Evolutionary conservation across 2,329 filamentous ascomycete species (phyloP), one percentile per base, ranked within the genome.

Genomic region (Gliomastix tumulicola): DNA sequence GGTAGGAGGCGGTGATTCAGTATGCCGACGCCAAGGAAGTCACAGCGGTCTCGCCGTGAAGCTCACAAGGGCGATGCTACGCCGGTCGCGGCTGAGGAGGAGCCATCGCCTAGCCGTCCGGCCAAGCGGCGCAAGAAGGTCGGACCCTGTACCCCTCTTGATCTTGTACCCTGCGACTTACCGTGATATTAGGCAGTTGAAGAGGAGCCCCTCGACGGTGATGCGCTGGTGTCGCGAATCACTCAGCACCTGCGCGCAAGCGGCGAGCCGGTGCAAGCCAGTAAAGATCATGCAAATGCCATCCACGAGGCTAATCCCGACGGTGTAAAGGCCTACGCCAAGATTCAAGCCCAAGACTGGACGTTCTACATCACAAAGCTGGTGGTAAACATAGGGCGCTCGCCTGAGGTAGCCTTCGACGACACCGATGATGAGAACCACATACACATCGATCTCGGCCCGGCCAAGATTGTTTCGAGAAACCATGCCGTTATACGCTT

Each of bases 371-470:
- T 90, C 41, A 84, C 82, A 43, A 79, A 81, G 43, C 70, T 87
- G n/a, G 70, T 72, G 36, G 76, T 88, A 52, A 80, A 84, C 46
- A 88, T 92, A 45, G 86, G 86, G 30, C 78, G 86, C 44, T 76
- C 77, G 15, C 75, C 77, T 5, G 79, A 83, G 41, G 43, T 55
- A 37, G 25, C n/a, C 20, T 11, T 48, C 47, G 48, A 53, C 43
- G 44, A 65, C 25, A 63, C 63, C 36, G 61, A 65, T 34, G 65
- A 73, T 30, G 62, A 69, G 12, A 63, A 71, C 15, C 66, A 63
- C 20, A 66, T 97, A 11, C 84, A 96, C 54, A 90, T 98, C 48
- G 90, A 98, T 55, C 69, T 98, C 21, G 85, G 86, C 2, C 86
- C 86, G 0, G 85, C 77, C 60, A 90, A 90, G 63, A 79, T 84